These are phyloP conservation scores for Gonapodya sp. DNA, from an alignment of 192 early-diverging fungal genomes.

Conservation along the genomic window DNA sequence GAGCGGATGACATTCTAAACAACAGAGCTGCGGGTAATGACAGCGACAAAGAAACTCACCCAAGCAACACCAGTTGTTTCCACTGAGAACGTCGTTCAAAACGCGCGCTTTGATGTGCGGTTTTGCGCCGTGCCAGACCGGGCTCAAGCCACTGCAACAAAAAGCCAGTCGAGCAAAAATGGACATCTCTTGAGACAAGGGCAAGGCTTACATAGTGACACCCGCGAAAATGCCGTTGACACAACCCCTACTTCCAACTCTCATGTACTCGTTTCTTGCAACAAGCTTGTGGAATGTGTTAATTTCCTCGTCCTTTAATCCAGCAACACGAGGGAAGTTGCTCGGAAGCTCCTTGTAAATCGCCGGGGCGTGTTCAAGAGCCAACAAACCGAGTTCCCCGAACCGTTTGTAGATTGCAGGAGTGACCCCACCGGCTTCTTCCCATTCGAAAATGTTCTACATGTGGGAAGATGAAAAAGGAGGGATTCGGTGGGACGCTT, in stretches of 20 bases:
- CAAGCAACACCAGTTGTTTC: conserved; percentile 37
- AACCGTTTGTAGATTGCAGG: background rate
- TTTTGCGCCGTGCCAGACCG: background rate
- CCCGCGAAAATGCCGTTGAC: conserved; percentile 7
- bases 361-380: conserved; percentile 6
- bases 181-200: no score
- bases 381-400: conserved; percentile 6
- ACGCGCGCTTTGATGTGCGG: conserved; percentile 29
- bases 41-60: background rate
- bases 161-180: background rate
- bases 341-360: conserved; percentile 6
- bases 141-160: background rate
- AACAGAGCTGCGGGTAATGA: background rate
- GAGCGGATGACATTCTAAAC: background rate
- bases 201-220: background rate
- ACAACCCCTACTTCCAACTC: conserved; percentile 7
- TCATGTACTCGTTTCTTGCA: conserved; percentile 7
- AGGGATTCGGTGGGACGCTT: no score
- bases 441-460: background rate
- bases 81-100: conserved; percentile 26
- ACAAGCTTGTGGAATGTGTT: conserved; percentile 1
- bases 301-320: conserved; percentile 6
- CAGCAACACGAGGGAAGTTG: background rate
- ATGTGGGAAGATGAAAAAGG: no score
- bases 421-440: background rate